Base-by-base conservation (phyloP, 164 flowering plant species). In the Hamamelis virginiana region DNA sequence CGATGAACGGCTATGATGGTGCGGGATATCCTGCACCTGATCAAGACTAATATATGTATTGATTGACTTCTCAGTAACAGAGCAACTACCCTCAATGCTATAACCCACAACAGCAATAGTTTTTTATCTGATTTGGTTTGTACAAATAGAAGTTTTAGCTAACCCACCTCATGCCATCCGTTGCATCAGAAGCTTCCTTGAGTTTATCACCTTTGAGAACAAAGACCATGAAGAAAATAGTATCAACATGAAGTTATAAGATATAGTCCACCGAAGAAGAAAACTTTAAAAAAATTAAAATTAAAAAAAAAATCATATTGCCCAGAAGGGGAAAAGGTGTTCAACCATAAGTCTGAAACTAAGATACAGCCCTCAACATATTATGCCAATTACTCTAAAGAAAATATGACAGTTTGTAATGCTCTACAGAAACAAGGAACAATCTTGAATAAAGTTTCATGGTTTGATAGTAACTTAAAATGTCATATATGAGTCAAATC, bases 121-220 rank as follows among this genome's bases (percentile, higher is more conserved):
- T 33, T 33, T n/a, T 33, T 33, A 33, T 2, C 41, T 2, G 41
- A 46, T 5, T 59, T 28, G 0, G 1, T 44, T 19, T 0, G 3
- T n/a, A 61, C 9, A 11, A 9, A 4, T 14, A 3, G 50, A 15
- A 55, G 48, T 10, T 51, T 61, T 0, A 52, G 45, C 25, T 48
- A 21, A 70, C 80, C 45, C 60, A 87, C 94, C 94, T 85, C 66
- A 23, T 44, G 43, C 28, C 67, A 18, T 74, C 69, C 47, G 11
- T 45, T 19, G 74, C 58, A 62, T 53, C 74, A 23, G 85, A 43
- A 28, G 66, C 77, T 73, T 75, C 77, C 62, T 72, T 65, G 41
- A 19, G 66, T 47, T 69, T 70, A 44, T 68, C 81, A 68, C 84
- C 95, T 90, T 53, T 4, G 16, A 73, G 66, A 59, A 63, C 22